A percentile compares a stretch with the other conserved stretches of the same genome.
phyloP scores from a whole-genome alignment of 2,329 filamentous ascomycete genomes.

The Emergomyces africanus region DNA sequence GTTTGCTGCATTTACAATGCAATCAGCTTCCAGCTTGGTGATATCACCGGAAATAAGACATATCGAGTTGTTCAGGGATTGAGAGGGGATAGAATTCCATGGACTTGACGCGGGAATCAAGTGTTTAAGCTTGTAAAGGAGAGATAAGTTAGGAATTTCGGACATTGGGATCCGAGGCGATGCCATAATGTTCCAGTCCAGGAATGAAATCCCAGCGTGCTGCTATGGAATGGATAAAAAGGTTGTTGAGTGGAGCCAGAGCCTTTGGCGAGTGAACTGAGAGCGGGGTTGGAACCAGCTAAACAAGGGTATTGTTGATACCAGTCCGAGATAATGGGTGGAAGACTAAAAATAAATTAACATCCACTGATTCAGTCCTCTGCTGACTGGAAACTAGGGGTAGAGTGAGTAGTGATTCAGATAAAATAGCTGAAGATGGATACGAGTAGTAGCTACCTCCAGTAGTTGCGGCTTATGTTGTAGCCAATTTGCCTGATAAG shows the following conservation, averaged over 20 bases:
- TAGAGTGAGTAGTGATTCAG: not conserved
- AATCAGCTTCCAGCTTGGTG: constrained; percentile 62
- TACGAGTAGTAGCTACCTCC: too few species aligned
- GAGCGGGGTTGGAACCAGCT: not conserved
- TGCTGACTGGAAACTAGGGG: too few species aligned
- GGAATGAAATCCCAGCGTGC: not conserved
- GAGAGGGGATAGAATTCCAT: constrained; percentile 29
- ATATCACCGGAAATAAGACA: constrained; percentile 65
- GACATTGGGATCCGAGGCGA: constrained; percentile 8
- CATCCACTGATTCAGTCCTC: not conserved
- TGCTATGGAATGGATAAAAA: not conserved
- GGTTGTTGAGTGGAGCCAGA: not conserved
- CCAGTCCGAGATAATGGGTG: not conserved
- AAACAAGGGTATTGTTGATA: not conserved
- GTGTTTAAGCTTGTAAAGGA: constrained; percentile 51
- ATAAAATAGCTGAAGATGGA: not conserved
- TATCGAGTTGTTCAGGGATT: constrained; percentile 56
- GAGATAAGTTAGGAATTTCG: constrained; percentile 33
- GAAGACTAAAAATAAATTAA: not conserved
- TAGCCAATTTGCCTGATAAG: too few species aligned
- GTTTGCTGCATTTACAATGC: constrained; percentile 93
- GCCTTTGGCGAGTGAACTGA: not conserved
- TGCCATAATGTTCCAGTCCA: not conserved
- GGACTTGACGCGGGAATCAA: constrained; percentile 27
- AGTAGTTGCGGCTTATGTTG: too few species aligned